Evolutionary conservation across 2,329 filamentous ascomycete genomes (phyloP).

Genomic region (Shiraia sp.): DNA sequence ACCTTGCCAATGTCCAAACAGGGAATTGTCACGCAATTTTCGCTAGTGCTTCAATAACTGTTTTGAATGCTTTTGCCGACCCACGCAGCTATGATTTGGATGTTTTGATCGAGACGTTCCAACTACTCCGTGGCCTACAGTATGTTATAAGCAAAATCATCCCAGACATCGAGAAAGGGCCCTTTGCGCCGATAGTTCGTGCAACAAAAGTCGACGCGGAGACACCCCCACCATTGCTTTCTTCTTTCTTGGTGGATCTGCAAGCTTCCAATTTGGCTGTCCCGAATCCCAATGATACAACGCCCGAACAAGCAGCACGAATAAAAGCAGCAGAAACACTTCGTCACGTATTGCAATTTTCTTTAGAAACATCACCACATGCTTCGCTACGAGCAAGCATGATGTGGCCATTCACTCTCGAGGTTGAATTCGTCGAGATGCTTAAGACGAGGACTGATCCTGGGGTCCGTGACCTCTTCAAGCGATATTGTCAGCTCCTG

Average conservation of each 20-base stretch:
- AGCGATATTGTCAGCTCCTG: constrained; percentile 24
- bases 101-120: constrained; percentile 31
- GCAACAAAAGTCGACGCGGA: constrained; percentile 6
- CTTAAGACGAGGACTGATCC: constrained; percentile 17
- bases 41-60: constrained; percentile 23
- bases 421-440: constrained; percentile 20
- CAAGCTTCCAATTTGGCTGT: constrained; percentile 10
- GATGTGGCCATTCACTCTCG: constrained; percentile 27
- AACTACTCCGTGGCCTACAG: constrained; percentile 32
- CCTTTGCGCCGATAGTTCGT: constrained; percentile 25
- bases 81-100: constrained; percentile 20
- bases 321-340: constrained; percentile 18
- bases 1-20: constrained; percentile 24
- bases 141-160: constrained; percentile 21
- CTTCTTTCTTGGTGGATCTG: constrained; percentile 25
- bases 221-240: constrained; percentile 22
- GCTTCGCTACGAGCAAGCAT: constrained; percentile 23
- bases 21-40: constrained; percentile 36
- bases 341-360: constrained; percentile 19
- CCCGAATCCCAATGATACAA: constrained; percentile 5
- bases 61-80: constrained; percentile 32
- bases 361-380: constrained; percentile 23
- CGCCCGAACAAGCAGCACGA: constrained; percentile 7
- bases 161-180: constrained; percentile 23
- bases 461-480: constrained; percentile 15